Evolutionary conservation across 805 yeast species (phyloP).

Genomic region (Pichia rugopelliculosa): DNA sequence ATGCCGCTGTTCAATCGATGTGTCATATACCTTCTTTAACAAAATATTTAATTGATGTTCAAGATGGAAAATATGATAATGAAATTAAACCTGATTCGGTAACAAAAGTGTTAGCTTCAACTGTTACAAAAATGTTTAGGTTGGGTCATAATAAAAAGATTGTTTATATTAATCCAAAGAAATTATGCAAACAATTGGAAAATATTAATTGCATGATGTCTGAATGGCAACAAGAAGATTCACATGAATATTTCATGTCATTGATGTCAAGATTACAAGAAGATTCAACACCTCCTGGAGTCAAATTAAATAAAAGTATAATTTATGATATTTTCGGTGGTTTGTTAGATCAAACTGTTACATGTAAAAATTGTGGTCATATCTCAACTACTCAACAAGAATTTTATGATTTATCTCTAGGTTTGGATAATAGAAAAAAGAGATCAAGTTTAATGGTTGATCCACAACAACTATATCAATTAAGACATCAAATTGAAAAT

Average conservation of each 20-base stretch:
- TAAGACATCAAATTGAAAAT: constrained; percentile 23
- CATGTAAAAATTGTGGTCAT: constrained; percentile 76
- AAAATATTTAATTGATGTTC: constrained; percentile 68
- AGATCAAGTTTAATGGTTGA: constrained; percentile 28
- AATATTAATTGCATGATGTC: constrained; percentile 95
- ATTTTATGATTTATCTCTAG: constrained; percentile 84
- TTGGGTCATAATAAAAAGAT: constrained; percentile 35
- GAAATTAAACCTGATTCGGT: constrained; percentile 50
- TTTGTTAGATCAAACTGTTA: constrained; percentile 70
- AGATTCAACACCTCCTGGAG: constrained; percentile 88
- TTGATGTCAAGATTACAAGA: constrained; percentile 82
- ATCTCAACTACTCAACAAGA: constrained; percentile 86
- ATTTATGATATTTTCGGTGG: constrained; percentile 95
- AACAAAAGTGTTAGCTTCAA: constrained; percentile 58
- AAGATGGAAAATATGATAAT: constrained; percentile 42
- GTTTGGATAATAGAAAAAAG: constrained; percentile 50
- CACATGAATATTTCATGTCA: constrained; percentile 96
- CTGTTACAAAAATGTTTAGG: constrained; percentile 63
- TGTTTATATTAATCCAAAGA: constrained; percentile 65
- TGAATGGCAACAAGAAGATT: constrained; percentile 96
- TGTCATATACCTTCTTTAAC: constrained; percentile 87
- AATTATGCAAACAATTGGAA: constrained; percentile 58
- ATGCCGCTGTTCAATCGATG: constrained; percentile 87
- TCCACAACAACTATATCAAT: constrained; percentile 21
- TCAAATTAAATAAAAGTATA: constrained; percentile 70